Evolutionary conservation across 148 eudicot species (phyloP), one percentile per base, ranked within the genome.

Genomic region (Heliamphora exappendiculata): DNA sequence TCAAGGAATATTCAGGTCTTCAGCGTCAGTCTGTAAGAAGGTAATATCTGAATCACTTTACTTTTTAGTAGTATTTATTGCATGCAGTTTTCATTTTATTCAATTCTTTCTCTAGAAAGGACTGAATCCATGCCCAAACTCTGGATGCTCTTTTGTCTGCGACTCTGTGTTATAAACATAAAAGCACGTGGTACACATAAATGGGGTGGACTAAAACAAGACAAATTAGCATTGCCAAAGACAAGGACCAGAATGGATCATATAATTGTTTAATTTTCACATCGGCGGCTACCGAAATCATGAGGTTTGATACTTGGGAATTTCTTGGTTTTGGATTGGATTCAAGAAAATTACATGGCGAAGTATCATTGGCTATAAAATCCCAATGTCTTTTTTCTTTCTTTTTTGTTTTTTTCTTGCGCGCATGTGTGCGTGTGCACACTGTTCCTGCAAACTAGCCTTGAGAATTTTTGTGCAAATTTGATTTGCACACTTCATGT

Each of bases 21-120:
- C 98, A 94, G 78, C 96, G 84, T 42, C 97, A 94, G 76, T 83
- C 87, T 16, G 75, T 85, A 68, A 88, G 98, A 87, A 94, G 97
- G 98, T 95, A 83, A 20, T 66, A 44, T 36, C 65, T 73, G 13
- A 39, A 26, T 31, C 36, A 33, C 34, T 59, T 12, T 54, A 57
- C 37, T 67, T 17, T 13, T 11, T 33, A 49, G 28, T 65, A 13
- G 2, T 24, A 16, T 17, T 13, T 22, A 19, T 70, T 69, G 29
- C 59, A 39, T 45, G 7, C 37, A 12, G 24, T 45, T 64, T 24
- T 9, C 31, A 0, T 44, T 50, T 29, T 29, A 47, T 70, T 54
- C 17, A n/a, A 33, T 19, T 24, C 7, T 44, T 49, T 62, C 47
- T 26, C n/a, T 65, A 22, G 19, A 57, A 24, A 17, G 4, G 12